These are phyloP conservation scores for Talaromyces sp. DNA, from an alignment of 2,329 filamentous ascomycete genomes.

Conservation along the genomic window DNA sequence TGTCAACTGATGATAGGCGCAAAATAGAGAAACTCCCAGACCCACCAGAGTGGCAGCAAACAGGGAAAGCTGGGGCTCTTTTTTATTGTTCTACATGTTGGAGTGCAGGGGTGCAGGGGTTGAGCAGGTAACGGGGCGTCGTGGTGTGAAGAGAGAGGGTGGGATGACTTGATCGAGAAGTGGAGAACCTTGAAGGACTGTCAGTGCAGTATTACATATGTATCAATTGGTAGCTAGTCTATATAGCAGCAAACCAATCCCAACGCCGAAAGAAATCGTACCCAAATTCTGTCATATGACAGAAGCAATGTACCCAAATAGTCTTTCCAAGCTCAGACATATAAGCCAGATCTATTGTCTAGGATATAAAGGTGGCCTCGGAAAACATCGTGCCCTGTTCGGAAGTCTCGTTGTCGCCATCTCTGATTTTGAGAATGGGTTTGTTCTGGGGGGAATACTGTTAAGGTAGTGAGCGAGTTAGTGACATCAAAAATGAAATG, in stretches of 20 bases:
- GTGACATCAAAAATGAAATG: neutral
- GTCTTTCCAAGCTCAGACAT: neutral
- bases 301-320: neutral
- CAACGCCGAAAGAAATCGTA: neutral
- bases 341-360: slow-evolving; percentile 14
- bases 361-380: slow-evolving; percentile 95
- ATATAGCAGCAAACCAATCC: neutral
- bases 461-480: slow-evolving; percentile 14
- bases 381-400: slow-evolving; percentile 77
- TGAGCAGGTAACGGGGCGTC: neutral
- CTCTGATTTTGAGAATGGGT: slow-evolving; percentile 73
- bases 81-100: neutral
- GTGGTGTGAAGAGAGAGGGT: no score
- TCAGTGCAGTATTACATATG: neutral
- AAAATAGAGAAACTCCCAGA: no score
- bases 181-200: neutral
- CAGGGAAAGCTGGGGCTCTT: neutral
- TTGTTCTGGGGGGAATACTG: slow-evolving; percentile 65
- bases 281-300: neutral
- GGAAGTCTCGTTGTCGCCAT: slow-evolving; percentile 69
- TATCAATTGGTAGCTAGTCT: neutral
- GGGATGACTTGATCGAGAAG: neutral
- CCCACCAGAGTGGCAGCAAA: no score
- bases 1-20: no score
- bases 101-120: neutral